phyloP scores from a whole-genome alignment of 352 stramenopile genomes.

The Plasmopara muralis region DNA sequence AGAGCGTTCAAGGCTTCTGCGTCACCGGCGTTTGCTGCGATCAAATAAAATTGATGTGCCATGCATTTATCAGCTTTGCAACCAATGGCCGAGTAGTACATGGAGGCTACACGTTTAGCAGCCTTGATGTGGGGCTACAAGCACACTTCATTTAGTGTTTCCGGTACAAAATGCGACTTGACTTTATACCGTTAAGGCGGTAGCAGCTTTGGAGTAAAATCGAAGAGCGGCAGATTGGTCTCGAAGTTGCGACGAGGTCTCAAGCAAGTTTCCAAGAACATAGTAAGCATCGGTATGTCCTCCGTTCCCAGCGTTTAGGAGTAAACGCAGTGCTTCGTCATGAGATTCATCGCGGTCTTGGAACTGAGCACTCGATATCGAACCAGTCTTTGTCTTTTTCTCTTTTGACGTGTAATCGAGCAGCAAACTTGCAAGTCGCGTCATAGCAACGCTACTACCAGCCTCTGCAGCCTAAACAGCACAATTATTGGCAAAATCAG shows the following conservation, averaged over 20 bases:
- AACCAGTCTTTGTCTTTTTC: neutral
- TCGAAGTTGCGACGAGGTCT: slow-evolving; percentile 40
- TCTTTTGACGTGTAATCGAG: slow-evolving; percentile 13
- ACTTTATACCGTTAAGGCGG: slow-evolving; percentile 16
- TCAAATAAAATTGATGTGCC: slow-evolving; percentile 45
- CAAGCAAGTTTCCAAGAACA: slow-evolving; percentile 42
- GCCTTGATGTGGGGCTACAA: slow-evolving; percentile 34
- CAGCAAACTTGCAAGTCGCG: slow-evolving; percentile 43
- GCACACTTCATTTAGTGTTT: neutral
- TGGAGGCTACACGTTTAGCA: slow-evolving; percentile 48
- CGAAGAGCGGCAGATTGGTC: slow-evolving; percentile 46
- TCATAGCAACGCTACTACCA: slow-evolving; percentile 47
- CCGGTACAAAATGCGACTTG: neutral
- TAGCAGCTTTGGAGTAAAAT: slow-evolving; percentile 55
- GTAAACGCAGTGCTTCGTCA: slow-evolving; percentile 52
- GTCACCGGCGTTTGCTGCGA: slow-evolving; percentile 46
- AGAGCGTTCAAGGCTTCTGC: slow-evolving; percentile 63
- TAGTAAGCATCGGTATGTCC: slow-evolving; percentile 36
- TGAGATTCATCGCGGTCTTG: slow-evolving; percentile 47
- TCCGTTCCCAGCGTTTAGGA: slow-evolving; percentile 44
- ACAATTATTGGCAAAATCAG: too few species aligned
- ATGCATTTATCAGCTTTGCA: slow-evolving; percentile 41
- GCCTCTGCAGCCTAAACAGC: slow-evolving; percentile 24
- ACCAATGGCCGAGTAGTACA: slow-evolving; percentile 56
- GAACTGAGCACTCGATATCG: slow-evolving; percentile 22